These are phyloP conservation scores for Cytidiella melzeri DNA, from an alignment of 768 basidiomycete genomes.

Conservation along the genomic window DNA sequence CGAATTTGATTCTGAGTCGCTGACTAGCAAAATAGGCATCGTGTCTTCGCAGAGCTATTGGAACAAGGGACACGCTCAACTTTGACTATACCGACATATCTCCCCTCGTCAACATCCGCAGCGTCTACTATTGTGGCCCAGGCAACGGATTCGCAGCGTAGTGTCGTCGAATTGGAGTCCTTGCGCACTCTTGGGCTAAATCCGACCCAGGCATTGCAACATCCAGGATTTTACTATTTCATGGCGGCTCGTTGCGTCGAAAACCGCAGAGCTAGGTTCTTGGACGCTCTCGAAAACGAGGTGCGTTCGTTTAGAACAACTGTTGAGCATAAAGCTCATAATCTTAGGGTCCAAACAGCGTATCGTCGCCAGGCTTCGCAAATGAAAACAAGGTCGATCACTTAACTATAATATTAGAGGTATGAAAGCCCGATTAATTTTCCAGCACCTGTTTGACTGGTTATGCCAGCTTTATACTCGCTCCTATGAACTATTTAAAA, in stretches of 20 bases:
- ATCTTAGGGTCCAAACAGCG: neutral
- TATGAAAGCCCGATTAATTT: conserved; percentile 23
- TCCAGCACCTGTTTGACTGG: neutral
- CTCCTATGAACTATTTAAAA: conserved; percentile 91
- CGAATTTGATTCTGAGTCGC: neutral
- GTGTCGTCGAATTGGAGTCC: conserved; percentile 45
- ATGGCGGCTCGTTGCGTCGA: conserved; percentile 86
- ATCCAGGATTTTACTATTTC: conserved; percentile 91
- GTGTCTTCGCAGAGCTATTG: conserved; percentile 84
- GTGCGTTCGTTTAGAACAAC: conserved; percentile 27
- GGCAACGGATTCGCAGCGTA: conserved; percentile 23
- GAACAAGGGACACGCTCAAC: conserved; percentile 71
- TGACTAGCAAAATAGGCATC: conserved; percentile 71
- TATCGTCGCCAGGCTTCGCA: conserved; percentile 54
- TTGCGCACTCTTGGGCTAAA: conserved; percentile 64
- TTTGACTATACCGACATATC: conserved; percentile 55
- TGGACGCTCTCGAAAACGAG: conserved; percentile 51
- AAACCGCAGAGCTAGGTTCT: conserved; percentile 61
- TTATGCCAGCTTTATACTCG: conserved; percentile 77
- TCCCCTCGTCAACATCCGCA: conserved; percentile 31
- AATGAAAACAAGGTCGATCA: conserved; percentile 96
- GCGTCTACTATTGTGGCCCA: conserved; percentile 22
- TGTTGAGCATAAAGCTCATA: neutral
- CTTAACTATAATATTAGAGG: conserved; percentile 76
- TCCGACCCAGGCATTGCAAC: conserved; percentile 78